These are phyloP conservation scores for Hippophae rhamnoides DNA, from an alignment of 306 rosid species.

Conservation along the genomic window DNA sequence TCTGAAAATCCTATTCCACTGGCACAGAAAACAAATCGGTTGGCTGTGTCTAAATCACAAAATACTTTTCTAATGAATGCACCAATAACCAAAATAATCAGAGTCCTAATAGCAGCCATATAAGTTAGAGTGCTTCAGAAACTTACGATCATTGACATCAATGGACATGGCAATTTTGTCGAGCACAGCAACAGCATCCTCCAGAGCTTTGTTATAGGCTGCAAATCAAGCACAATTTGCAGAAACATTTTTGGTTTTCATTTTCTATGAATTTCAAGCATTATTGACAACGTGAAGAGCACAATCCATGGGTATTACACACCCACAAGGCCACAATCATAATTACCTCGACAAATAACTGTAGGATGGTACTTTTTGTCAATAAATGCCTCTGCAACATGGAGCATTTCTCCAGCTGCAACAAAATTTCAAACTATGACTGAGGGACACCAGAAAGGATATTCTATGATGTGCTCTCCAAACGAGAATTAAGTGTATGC, in stretches of 20 bases:
- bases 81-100: not conserved
- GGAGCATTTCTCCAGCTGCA: slow-evolving; percentile 99
- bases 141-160: slow-evolving; percentile 84
- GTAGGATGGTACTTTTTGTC: slow-evolving; percentile 84
- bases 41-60: not conserved
- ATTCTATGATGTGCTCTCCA: not conserved
- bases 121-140: not conserved
- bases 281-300: not conserved
- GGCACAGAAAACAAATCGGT: not conserved
- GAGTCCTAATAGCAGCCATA: not conserved
- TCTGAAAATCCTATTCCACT: not conserved
- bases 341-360: slow-evolving; percentile 88
- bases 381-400: slow-evolving; percentile 89
- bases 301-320: slow-evolving; percentile 5
- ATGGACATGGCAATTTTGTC: slow-evolving; percentile 90
- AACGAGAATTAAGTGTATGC: too few relatives aligned
- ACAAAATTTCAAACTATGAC: slow-evolving; percentile 12
- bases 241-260: not conserved
- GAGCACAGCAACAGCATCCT: slow-evolving; percentile 84
- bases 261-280: too few relatives aligned
- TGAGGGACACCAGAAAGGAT: not conserved
- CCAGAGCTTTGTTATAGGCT: slow-evolving; percentile 94
- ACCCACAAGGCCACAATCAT: not conserved
- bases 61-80: not conserved
- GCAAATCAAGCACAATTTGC: slow-evolving; percentile 19